Conservation (phyloP, 2,329 filamentous ascomycete species). For the Paramyrothecium sp. region DNA sequence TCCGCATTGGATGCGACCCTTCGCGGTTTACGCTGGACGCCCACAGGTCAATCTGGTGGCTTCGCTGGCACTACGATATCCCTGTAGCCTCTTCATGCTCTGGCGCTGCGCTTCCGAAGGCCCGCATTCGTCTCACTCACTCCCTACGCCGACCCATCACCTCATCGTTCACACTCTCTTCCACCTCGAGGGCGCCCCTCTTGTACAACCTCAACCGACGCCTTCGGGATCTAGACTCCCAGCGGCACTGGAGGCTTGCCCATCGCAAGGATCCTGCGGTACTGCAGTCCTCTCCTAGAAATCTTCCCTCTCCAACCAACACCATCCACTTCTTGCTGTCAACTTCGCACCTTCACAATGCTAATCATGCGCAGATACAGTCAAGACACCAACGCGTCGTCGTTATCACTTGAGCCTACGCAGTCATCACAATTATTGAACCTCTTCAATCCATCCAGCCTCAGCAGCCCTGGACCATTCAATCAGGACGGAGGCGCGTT, state of each 20-base stretch:
- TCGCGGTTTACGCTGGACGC: background rate
- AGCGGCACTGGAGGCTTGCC: too few species aligned
- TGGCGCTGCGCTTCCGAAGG: too few species aligned
- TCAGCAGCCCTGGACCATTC: constrained; percentile 47
- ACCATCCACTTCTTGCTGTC: constrained; percentile 1
- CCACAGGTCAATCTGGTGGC: too few species aligned
- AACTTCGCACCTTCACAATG: constrained; percentile 2
- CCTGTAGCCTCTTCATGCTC: too few species aligned
- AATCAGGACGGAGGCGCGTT: constrained; percentile 47
- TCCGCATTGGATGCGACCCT: background rate
- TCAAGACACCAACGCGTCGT: constrained; percentile 50
- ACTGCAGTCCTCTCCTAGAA: background rate
- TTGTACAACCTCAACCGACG: too few species aligned
- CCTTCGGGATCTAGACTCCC: too few species aligned
- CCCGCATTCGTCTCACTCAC: too few species aligned
- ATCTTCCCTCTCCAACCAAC: background rate
- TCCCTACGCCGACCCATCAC: too few species aligned
- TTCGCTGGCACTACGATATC: too few species aligned
- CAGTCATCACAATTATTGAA: constrained; percentile 50
- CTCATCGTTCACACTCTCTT: too few species aligned
- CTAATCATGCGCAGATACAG: constrained; percentile 44
- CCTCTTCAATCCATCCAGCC: constrained; percentile 49
- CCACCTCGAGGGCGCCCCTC: too few species aligned
- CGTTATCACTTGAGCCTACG: constrained; percentile 53
- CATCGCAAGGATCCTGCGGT: background rate